phyloP scores from a whole-genome alignment of 1,284 basidiomycete species.

The Microbotryum silenes-acaulis region DNA sequence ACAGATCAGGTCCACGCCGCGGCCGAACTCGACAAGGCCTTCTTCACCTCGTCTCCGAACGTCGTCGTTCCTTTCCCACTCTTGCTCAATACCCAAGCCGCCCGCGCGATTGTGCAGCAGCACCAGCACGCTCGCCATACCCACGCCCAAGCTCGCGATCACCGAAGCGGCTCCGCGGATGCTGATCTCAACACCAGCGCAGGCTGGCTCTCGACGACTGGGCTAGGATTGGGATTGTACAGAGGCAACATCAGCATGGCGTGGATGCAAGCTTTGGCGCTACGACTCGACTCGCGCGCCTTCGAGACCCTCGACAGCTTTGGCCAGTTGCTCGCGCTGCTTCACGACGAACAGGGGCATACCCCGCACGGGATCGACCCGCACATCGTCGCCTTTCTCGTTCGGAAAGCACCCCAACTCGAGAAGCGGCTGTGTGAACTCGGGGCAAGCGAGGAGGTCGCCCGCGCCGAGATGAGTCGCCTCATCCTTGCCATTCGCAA shows the following conservation, averaged over 20 bases:
- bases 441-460: background rate
- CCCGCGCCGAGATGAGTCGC: background rate
- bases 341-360: background rate
- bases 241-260: conserved; percentile 6
- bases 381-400: conserved; percentile 11
- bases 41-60: conserved; percentile 13
- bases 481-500: conserved; percentile 1
- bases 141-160: no score
- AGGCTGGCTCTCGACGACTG: background rate
- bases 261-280: conserved; percentile 22
- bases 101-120: no score
- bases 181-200: no score
- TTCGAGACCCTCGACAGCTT: background rate
- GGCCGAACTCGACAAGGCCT: conserved; percentile 22
- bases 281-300: background rate
- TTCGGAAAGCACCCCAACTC: conserved; percentile 3
- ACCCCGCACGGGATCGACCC: background rate
- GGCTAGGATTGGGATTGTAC: conserved; percentile 7
- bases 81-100: no score
- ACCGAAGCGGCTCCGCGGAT: no score
- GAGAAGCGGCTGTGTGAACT: background rate
- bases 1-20: conserved; percentile 11
- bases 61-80: background rate
- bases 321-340: background rate
- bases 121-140: no score